A percentile compares a stretch with the other conserved stretches of the same genome.
phyloP scores from a whole-genome alignment of 2,329 filamentous ascomycete species.

The Botryotinia narcissicola region DNA sequence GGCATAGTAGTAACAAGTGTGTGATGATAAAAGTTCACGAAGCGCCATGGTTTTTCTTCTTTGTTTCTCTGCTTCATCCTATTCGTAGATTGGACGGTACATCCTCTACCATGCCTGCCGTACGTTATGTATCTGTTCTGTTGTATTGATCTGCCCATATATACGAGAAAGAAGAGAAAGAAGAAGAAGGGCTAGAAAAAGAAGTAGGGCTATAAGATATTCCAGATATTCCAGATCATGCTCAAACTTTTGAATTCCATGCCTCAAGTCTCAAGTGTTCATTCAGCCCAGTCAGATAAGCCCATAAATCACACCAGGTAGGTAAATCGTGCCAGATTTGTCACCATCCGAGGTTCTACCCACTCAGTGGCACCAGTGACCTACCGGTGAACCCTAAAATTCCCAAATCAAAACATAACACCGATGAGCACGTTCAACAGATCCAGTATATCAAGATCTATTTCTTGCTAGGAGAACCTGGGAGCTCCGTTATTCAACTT shows the following conservation, averaged over 20 bases:
- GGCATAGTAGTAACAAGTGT: not conserved
- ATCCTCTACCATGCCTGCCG: not conserved
- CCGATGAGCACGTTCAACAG: not conserved
- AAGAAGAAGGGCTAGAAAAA: not conserved
- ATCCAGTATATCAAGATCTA: constrained; percentile 2
- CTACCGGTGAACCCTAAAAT: not conserved
- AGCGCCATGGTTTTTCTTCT: not conserved
- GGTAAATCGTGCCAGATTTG: not conserved
- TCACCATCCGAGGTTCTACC: constrained; percentile 9
- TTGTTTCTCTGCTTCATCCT: not conserved
- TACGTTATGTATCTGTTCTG: not conserved
- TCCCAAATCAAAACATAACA: not conserved
- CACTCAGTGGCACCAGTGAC: not conserved
- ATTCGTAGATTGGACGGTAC: not conserved
- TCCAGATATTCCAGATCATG: not conserved
- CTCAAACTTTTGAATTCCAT: not conserved
- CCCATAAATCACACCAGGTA: not conserved
- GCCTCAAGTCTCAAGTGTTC: not conserved
- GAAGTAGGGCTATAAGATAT: not conserved
- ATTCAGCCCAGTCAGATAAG: not conserved
- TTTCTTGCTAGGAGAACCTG: not conserved
- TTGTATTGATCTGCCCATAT: not conserved
- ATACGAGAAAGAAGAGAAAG: too few relatives aligned
- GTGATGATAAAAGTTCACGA: not conserved
- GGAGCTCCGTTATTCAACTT: not conserved